phyloP scores from a whole-genome alignment of 495 filamentous ascomycete species.

The Pseudomonodictys pantanalensis region DNA sequence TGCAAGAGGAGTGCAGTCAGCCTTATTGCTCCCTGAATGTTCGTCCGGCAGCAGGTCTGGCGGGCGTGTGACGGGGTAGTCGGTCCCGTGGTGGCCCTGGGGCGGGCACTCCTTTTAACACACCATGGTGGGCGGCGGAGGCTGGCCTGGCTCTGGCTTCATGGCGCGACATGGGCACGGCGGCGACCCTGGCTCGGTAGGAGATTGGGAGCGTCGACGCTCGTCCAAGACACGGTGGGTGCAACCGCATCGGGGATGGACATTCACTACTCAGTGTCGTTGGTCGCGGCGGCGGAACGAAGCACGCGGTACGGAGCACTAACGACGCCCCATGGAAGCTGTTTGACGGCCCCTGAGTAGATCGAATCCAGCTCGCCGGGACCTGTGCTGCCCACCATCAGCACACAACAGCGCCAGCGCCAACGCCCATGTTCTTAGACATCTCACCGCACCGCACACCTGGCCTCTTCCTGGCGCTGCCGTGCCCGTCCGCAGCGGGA shows the following conservation, averaged over 20 bases:
- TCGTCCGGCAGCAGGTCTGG: constrained; percentile 1
- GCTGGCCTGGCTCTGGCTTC: neutral
- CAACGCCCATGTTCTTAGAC: neutral
- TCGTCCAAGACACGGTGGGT: neutral
- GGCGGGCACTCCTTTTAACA: constrained; percentile 12
- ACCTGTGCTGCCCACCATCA: neutral
- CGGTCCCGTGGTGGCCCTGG: neutral
- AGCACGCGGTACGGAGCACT: constrained; percentile 21
- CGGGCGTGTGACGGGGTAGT: neutral
- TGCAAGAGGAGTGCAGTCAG: constrained; percentile 4
- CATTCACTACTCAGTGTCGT: constrained; percentile 9
- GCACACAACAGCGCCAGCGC: neutral
- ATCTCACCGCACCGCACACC: neutral
- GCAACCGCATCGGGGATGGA: constrained; percentile 5
- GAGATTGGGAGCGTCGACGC: constrained; percentile 6
- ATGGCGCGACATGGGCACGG: constrained; percentile 12
- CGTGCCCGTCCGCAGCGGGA: neutral
- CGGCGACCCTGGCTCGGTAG: neutral
- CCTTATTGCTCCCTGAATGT: too few relatives aligned
- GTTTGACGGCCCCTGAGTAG: constrained; percentile 24
- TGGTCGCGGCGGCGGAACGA: constrained; percentile 23
- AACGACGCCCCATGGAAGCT: constrained; percentile 15
- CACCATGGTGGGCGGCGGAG: constrained; percentile 14
- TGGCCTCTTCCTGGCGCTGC: too few relatives aligned
- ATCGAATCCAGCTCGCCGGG: constrained; percentile 24